Evolutionary conservation across 768 basidiomycete genomes (phyloP).

Genomic region (Boletus barrowsii): DNA sequence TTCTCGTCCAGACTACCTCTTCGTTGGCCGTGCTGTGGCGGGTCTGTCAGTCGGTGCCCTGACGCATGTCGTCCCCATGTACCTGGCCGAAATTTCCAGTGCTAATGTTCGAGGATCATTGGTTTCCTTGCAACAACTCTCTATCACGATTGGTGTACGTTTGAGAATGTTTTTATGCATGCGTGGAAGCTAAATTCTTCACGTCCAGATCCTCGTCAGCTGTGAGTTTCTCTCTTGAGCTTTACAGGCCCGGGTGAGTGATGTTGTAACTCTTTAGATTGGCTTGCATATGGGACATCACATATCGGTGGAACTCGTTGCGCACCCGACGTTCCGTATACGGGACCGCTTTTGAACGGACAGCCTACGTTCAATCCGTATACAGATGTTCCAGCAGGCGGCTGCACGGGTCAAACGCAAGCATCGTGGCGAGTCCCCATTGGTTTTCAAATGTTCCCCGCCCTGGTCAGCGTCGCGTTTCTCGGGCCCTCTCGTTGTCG

Average conservation of each 20-base stretch:
- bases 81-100: conserved; percentile 39
- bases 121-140: conserved; percentile 35
- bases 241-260: neutral
- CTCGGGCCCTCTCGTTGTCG: neutral
- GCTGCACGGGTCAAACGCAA: conserved; percentile 30
- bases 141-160: conserved; percentile 36
- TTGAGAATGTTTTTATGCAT: neutral
- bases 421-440: conserved; percentile 37
- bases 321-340: conserved; percentile 27
- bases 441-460: conserved; percentile 38
- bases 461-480: conserved; percentile 28
- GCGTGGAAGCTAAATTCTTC: neutral
- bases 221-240: conserved; percentile 17
- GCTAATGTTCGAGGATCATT: conserved; percentile 36
- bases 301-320: conserved; percentile 34
- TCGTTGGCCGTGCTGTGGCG: conserved; percentile 28
- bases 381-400: conserved; percentile 29
- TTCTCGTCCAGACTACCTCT: conserved; percentile 21
- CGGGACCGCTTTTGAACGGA: conserved; percentile 31
- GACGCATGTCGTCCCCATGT: conserved; percentile 31
- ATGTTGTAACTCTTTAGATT: conserved; percentile 17
- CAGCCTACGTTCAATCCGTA: conserved; percentile 29
- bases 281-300: conserved; percentile 33
- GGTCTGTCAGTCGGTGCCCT: conserved; percentile 19
- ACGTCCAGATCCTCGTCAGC: conserved; percentile 28